These are phyloP conservation scores for Liriodendron chinense DNA, from an alignment of 164 flowering plant species.

Conservation along the genomic window DNA sequence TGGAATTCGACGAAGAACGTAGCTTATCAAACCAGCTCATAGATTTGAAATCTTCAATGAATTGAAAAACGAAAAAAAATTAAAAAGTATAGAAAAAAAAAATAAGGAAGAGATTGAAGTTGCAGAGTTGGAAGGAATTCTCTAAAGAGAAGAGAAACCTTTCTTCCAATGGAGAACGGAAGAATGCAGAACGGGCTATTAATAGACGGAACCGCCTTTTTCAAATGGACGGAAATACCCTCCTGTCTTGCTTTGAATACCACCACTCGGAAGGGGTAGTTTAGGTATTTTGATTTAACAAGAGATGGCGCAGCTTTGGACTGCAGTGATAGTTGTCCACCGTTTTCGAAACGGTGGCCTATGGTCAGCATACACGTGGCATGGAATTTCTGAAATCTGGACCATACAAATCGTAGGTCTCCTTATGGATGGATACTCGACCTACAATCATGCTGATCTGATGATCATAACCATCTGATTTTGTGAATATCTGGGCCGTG, in stretches of 20 bases:
- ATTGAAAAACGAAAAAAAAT: background rate
- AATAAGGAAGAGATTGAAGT: background rate
- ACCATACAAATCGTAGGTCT: too few relatives aligned
- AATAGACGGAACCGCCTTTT: background rate
- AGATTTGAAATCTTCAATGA: background rate
- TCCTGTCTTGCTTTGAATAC: background rate
- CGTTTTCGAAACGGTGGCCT: too few relatives aligned
- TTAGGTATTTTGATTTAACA: too few relatives aligned
- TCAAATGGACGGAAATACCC: background rate
- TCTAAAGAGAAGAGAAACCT: too few relatives aligned
- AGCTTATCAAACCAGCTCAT: slow-evolving; percentile 70
- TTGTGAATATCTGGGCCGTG: too few relatives aligned
- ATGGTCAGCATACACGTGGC: too few relatives aligned
- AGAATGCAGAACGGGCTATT: background rate
- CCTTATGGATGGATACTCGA: too few relatives aligned
- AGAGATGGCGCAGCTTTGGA: too few relatives aligned
- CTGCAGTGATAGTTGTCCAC: too few relatives aligned
- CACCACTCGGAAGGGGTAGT: background rate
- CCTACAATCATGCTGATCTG: too few relatives aligned
- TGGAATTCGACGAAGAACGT: slow-evolving; percentile 53
- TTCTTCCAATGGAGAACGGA: background rate
- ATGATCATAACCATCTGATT: too few relatives aligned
- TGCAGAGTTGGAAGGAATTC: background rate
- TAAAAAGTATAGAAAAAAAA: background rate
- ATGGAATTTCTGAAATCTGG: too few relatives aligned